Evolutionary conservation across 139 green algal genomes (phyloP).

Genomic region (Chlorella ohadii): DNA sequence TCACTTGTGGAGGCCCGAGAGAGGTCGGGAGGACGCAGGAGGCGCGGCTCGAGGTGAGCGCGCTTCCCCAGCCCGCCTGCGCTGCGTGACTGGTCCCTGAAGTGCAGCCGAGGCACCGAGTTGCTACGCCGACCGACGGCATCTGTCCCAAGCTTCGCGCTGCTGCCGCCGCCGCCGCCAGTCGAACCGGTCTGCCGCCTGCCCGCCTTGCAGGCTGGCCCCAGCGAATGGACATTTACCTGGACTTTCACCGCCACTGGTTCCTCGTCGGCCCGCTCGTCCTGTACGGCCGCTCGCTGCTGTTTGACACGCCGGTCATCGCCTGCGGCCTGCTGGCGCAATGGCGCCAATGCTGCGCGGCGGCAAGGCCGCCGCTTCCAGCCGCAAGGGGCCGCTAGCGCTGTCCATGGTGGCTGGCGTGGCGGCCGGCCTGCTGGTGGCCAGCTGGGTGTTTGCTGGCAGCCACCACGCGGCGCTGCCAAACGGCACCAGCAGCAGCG

Average conservation of each 20-base stretch:
- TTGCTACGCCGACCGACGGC: too few relatives aligned
- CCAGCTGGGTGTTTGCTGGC: neutral
- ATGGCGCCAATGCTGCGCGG: neutral
- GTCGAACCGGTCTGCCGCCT: too few relatives aligned
- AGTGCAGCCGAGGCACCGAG: too few relatives aligned
- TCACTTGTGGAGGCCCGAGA: too few relatives aligned
- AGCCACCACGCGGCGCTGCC: neutral
- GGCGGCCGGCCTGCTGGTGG: conserved; percentile 3
- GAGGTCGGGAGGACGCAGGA: too few relatives aligned
- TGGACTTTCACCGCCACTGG: conserved; percentile 8
- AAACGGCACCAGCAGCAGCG: neutral
- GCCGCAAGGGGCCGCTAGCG: neutral
- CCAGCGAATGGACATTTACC: neutral
- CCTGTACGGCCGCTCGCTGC: neutral
- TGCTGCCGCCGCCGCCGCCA: too few relatives aligned
- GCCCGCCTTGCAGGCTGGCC: too few relatives aligned
- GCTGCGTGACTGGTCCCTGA: too few relatives aligned
- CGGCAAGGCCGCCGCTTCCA: neutral
- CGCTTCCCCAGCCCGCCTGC: too few relatives aligned
- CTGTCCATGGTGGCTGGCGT: neutral
- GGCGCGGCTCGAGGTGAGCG: too few relatives aligned
- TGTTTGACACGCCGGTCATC: neutral
- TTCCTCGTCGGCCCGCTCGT: neutral
- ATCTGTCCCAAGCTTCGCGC: too few relatives aligned
- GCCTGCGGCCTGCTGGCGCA: neutral